Percentiles rank a stretch among this genome's conserved stretches.
Evolutionary conservation across 345 rosid species (phyloP).

Genomic region (Chamaenerion angustifolium): DNA sequence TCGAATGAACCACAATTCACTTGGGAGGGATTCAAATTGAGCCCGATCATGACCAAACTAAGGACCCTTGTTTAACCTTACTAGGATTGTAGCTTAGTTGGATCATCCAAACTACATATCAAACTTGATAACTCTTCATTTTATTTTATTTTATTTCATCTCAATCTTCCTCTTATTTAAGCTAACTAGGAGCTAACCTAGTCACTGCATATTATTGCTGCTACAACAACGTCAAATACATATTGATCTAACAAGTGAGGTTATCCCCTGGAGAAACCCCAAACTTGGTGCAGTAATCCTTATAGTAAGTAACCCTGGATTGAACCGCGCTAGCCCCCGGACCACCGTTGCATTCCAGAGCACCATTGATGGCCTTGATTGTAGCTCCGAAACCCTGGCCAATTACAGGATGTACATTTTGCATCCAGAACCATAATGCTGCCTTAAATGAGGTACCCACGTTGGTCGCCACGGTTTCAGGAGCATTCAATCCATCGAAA

Average conservation of each 20-base stretch:
- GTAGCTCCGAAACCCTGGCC: constrained; percentile 43
- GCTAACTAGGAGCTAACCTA: too few relatives aligned
- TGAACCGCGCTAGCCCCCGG: constrained; percentile 16
- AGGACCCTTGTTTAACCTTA: too few relatives aligned
- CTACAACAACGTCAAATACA: too few relatives aligned
- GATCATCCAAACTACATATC: too few relatives aligned
- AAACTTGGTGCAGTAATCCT: constrained; percentile 20
- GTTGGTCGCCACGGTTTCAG: constrained; percentile 28
- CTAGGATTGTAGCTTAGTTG: too few relatives aligned
- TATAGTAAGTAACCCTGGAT: constrained; percentile 21
- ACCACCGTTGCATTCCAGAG: constrained; percentile 29
- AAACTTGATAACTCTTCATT: too few relatives aligned
- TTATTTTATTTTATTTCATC: too few relatives aligned
- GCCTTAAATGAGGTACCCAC: constrained; percentile 29
- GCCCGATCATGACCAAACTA: too few relatives aligned
- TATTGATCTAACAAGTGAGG: constrained; percentile 1
- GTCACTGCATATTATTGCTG: too few relatives aligned
- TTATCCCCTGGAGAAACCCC: constrained; percentile 2
- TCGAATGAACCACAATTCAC: too few relatives aligned
- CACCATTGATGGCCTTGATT: constrained; percentile 33
- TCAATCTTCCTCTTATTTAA: too few relatives aligned
- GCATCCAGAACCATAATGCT: constrained; percentile 49
- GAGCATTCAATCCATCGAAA: constrained; percentile 23
- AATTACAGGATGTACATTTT: constrained; percentile 20
- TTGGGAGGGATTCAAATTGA: too few relatives aligned